These are phyloP conservation scores for Penium margaritaceum DNA, from an alignment of 139 green algal genomes.

Conservation along the genomic window DNA sequence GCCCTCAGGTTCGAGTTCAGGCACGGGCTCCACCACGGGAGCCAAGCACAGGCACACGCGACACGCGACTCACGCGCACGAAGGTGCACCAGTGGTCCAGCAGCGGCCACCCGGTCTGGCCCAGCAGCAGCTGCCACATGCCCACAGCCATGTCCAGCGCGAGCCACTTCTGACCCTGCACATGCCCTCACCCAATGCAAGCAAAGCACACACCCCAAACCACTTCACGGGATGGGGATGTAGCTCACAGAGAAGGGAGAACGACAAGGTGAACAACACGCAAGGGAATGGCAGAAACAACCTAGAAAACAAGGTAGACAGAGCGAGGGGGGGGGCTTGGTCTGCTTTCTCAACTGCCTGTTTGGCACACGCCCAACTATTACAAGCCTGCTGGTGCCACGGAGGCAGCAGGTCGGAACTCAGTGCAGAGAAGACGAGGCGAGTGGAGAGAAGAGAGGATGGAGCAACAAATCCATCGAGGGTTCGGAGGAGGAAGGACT, in stretches of 20 bases:
- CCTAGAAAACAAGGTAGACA: neutral
- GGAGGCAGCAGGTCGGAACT: no score
- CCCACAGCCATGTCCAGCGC: constrained; percentile 76
- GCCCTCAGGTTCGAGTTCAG: no score
- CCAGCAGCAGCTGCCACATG: constrained; percentile 84
- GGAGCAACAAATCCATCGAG: neutral
- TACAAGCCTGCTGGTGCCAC: no score
- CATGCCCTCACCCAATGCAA: neutral
- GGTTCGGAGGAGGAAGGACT: no score
- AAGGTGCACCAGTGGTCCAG: constrained; percentile 75
- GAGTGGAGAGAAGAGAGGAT: no score
- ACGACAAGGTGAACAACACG: neutral
- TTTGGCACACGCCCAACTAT: neutral
- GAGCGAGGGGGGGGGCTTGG: neutral
- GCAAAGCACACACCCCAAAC: no score
- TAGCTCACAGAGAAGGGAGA: neutral
- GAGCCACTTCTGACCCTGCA: constrained; percentile 79
- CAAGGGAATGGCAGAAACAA: neutral
- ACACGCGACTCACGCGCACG: constrained; percentile 53
- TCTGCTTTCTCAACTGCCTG: neutral
- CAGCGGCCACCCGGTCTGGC: constrained; percentile 52
- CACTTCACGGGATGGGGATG: no score
- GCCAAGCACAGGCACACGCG: no score
- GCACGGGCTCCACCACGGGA: no score
- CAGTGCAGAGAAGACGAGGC: no score